A percentile compares a stretch with the other conserved stretches of the same genome.
Evolutionary conservation across 1,139 yeast genomes (phyloP).

Genomic region (Pichia sp.): DNA sequence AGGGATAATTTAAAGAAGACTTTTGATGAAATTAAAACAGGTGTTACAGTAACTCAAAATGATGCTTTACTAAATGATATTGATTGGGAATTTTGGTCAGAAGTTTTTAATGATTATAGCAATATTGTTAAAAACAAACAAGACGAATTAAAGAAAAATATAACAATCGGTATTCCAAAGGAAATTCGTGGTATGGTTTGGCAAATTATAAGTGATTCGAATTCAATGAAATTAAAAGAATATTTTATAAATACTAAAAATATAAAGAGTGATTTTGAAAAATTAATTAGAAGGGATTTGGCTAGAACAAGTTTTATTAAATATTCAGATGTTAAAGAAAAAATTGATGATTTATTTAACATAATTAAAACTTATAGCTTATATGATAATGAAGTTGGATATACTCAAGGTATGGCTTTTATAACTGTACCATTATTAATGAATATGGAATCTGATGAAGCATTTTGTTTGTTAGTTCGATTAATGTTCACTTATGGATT

Average conservation of each 20-base stretch:
- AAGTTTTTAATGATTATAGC: constrained; percentile 67
- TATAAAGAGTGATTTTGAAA: constrained; percentile 58
- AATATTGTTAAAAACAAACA: constrained; percentile 59
- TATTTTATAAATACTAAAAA: constrained; percentile 49
- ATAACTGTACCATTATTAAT: constrained; percentile 77
- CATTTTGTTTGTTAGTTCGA: constrained; percentile 73
- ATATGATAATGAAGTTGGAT: constrained; percentile 89
- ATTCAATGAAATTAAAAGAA: constrained; percentile 66
- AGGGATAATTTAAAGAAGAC: constrained; percentile 55
- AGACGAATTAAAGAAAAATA: constrained; percentile 49
- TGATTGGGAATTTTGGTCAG: constrained; percentile 90
- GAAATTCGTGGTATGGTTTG: constrained; percentile 85
- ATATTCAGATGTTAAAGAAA: constrained; percentile 41
- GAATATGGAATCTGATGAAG: constrained; percentile 77
- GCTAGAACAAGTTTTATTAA: constrained; percentile 79
- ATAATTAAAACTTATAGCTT: constrained; percentile 80
- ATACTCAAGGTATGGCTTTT: constrained; percentile 97
- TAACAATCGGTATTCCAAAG: constrained; percentile 73
- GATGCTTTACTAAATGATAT: constrained; percentile 31
- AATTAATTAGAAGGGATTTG: constrained; percentile 73
- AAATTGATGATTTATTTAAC: constrained; percentile 56
- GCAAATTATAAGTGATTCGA: constrained; percentile 85
- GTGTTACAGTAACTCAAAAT: constrained; percentile 28
- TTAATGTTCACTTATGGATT: constrained; percentile 81
- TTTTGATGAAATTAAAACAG: constrained; percentile 42